Percentiles rank a stretch among this genome's conserved stretches.
phyloP scores from a whole-genome alignment of 768 basidiomycete genomes.

The Lactifluus volemus region DNA sequence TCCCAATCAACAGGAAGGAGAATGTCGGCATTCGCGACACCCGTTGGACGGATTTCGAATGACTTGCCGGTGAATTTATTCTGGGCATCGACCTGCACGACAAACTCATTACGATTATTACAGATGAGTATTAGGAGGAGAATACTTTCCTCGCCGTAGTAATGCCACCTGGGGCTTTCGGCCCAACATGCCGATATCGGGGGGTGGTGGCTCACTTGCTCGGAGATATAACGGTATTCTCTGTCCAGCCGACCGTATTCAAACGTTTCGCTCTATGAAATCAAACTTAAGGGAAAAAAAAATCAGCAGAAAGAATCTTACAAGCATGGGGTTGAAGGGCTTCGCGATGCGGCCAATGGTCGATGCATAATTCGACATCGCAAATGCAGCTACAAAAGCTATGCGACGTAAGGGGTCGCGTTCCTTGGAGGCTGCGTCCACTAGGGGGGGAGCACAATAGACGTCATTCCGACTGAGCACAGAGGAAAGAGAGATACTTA shows the following conservation, averaged over 20 bases:
- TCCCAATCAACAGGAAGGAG: constrained; percentile 61
- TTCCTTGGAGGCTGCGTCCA: constrained; percentile 78
- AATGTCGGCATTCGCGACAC: constrained; percentile 85
- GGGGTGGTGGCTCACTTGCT: constrained; percentile 97
- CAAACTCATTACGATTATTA: background rate
- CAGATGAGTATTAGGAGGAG: background rate
- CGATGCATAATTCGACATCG: constrained; percentile 96
- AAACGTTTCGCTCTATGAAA: constrained; percentile 77
- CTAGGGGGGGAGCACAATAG: constrained; percentile 28
- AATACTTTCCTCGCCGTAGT: constrained; percentile 68
- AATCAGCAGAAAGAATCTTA: constrained; percentile 30
- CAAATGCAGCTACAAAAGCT: constrained; percentile 92
- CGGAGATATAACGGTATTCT: constrained; percentile 87
- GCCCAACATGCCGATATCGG: constrained; percentile 96
- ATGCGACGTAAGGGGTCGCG: constrained; percentile 71
- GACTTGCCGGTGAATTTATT: constrained; percentile 95
- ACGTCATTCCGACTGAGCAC: background rate
- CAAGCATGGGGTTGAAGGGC: constrained; percentile 94
- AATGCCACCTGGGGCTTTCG: constrained; percentile 82
- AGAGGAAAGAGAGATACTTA: constrained; percentile 33
- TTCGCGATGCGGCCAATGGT: constrained; percentile 96
- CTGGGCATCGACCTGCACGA: constrained; percentile 78
- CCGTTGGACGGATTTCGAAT: constrained; percentile 93
- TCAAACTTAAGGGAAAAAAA: background rate
- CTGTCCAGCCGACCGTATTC: constrained; percentile 86